phyloP scores from a whole-genome alignment of 345 rosid genomes.

The Mangifera indica region DNA sequence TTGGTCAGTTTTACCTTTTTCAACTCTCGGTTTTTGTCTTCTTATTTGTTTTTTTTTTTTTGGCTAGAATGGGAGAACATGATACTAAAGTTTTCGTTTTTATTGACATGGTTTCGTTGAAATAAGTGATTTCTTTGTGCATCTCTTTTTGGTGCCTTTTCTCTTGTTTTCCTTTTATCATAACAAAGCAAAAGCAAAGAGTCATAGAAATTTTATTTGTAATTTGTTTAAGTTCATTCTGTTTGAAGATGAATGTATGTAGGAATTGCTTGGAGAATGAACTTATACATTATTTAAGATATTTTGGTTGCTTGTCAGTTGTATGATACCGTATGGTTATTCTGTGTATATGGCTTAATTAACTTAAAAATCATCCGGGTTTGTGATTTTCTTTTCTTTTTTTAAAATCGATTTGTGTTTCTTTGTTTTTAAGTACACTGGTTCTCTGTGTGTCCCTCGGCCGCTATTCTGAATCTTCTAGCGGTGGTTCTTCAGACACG shows the following conservation, averaged over 20 bases:
- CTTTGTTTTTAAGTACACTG: background rate
- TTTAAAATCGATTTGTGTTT: background rate
- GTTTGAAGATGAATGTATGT: background rate
- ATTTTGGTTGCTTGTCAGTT: constrained; percentile 6
- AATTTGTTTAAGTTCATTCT: background rate
- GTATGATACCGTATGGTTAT: constrained; percentile 7
- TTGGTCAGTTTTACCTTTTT: constrained; percentile 53
- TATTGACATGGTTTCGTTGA: too few species aligned
- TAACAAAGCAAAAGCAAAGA: background rate
- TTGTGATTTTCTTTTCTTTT: background rate
- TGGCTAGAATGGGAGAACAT: background rate
- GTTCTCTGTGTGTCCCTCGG: constrained; percentile 4
- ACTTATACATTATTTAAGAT: background rate
- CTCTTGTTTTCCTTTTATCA: background rate
- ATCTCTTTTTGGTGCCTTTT: background rate
- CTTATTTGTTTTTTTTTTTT: background rate
- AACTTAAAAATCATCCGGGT: constrained; percentile 1
- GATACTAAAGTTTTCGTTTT: background rate
- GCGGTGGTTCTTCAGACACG: background rate
- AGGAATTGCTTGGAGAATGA: background rate
- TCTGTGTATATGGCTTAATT: constrained; percentile 15
- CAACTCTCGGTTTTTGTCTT: background rate
- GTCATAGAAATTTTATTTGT: background rate
- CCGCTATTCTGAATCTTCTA: background rate
- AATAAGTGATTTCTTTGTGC: background rate